phyloP scores from a whole-genome alignment of 371 early-diverging fungal genomes.

The Capillidium heterosporum region DNA sequence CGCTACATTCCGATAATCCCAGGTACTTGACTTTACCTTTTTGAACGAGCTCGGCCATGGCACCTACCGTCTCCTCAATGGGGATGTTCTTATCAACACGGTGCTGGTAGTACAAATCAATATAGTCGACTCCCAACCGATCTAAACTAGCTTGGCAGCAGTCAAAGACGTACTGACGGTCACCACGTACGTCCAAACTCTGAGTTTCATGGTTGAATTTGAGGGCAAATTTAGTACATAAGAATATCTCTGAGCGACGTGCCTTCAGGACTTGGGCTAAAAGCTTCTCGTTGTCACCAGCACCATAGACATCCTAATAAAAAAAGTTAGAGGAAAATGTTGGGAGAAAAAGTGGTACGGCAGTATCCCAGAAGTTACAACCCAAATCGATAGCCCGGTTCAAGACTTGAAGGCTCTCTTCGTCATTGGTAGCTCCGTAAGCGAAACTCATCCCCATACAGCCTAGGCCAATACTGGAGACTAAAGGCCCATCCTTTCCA shows the following conservation, averaged over 20 bases:
- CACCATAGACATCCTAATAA: background rate
- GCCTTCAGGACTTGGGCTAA: background rate
- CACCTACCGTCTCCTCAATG: constrained; percentile 21
- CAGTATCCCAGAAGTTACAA: background rate
- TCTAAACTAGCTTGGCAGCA: constrained; percentile 17
- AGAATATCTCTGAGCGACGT: background rate
- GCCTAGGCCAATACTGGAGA: background rate
- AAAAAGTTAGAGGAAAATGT: background rate
- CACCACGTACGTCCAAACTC: background rate
- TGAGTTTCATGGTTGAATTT: background rate
- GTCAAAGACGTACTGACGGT: background rate
- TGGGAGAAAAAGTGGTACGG: background rate
- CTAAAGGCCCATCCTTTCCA: background rate
- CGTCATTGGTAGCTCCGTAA: background rate
- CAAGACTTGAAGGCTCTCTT: background rate
- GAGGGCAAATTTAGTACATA: background rate
- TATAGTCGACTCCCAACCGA: constrained; percentile 21
- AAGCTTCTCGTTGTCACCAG: background rate
- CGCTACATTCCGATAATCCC: background rate
- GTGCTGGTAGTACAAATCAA: constrained; percentile 33
- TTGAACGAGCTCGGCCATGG: constrained; percentile 35
- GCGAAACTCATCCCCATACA: background rate
- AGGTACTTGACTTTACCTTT: constrained; percentile 15
- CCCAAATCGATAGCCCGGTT: background rate
- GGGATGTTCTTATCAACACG: constrained; percentile 20